Evolutionary conservation across 2,329 filamentous ascomycete species (phyloP), one percentile per base, ranked within the genome.

Genomic region (Bertia moriformis): DNA sequence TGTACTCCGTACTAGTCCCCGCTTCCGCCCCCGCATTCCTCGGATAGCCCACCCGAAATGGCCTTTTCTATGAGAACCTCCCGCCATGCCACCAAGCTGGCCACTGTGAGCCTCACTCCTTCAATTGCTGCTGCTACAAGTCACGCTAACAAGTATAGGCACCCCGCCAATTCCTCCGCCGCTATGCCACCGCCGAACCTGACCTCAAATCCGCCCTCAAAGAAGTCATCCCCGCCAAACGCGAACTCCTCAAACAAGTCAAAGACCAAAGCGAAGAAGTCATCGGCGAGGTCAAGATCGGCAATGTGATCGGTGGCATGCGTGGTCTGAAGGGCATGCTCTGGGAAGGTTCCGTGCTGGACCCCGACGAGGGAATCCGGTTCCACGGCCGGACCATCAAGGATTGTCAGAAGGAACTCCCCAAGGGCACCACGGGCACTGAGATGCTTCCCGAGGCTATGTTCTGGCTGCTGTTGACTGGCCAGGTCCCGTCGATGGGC

Each of bases 391-490:
- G 71, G 50, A 83, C 78, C 33, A 85, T 85, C 61, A 83, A 82
- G 57, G 79, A 84, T 50, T 85, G 80, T 59, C 79, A 84, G 52
- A 67, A 73, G 42, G 72, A 78, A 54, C 66, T 84, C 13, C 77
- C 80, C 46, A 84, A 84, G 60, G 80, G 79, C 37, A 77, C 69
- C 3, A 69, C 73, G 19, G 75, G 79, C 45, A 81, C 76, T 3
- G 79, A 84, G 59, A 84, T 84, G 80, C 66, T 84, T 7, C 80
- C 80, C 3, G 80, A 85, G 56, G 70, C 78, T 48, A 84, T 85
- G 79, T 85, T 85, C 63, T 85, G 80, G 80, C 67, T 85, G 18
- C 67, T 85, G 18, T 61, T 85, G 46, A 85, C 80, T n/a, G 80
- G 80, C 35, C 67, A 83, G 56, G 73, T 84, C 19, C 80, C 80